Evolutionary conservation across 2,329 filamentous ascomycete species (phyloP).

Genomic region (Lasiodiplodia gonubiensis): DNA sequence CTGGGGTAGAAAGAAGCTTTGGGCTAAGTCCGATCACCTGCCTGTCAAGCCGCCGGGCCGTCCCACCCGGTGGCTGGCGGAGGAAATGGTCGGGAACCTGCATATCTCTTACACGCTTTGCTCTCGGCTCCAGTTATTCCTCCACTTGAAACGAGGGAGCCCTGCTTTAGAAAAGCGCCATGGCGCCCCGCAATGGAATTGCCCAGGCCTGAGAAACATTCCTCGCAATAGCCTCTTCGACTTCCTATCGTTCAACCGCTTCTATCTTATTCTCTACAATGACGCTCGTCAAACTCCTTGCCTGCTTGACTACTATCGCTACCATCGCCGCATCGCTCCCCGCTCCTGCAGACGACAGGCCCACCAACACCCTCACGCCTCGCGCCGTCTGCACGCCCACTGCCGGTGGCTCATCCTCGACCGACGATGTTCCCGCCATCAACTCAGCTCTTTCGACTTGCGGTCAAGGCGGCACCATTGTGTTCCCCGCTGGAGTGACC

Average conservation of each 20-base stretch:
- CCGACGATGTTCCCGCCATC: slow-evolving; percentile 54
- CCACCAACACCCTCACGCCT: not conserved
- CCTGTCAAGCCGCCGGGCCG: not conserved
- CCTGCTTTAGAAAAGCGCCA: not conserved
- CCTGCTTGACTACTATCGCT: slow-evolving; percentile 8
- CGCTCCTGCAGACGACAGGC: slow-evolving; percentile 38
- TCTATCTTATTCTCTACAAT: not conserved
- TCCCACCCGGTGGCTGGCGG: not conserved
- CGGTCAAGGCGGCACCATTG: slow-evolving; percentile 53
- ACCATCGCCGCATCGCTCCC: slow-evolving; percentile 34
- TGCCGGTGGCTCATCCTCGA: slow-evolving; percentile 39
- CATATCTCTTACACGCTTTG: not conserved
- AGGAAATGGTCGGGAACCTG: not conserved
- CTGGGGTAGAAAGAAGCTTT: not conserved
- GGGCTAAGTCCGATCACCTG: not conserved
- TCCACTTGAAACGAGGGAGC: slow-evolving; percentile 4
- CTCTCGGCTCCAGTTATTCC: not conserved
- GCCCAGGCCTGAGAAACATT: not conserved
- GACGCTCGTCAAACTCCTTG: not conserved
- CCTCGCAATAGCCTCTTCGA: not conserved
- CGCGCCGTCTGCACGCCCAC: slow-evolving; percentile 42
- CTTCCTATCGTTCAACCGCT: not conserved
- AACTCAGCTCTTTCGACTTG: slow-evolving; percentile 49
- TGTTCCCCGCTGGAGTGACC: slow-evolving; percentile 49
- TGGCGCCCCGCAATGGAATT: not conserved